A percentile compares a stretch with the other conserved stretches of the same genome.
Evolutionary conservation across 345 rosid species (phyloP).

Genomic region (Boechera retrofracta): DNA sequence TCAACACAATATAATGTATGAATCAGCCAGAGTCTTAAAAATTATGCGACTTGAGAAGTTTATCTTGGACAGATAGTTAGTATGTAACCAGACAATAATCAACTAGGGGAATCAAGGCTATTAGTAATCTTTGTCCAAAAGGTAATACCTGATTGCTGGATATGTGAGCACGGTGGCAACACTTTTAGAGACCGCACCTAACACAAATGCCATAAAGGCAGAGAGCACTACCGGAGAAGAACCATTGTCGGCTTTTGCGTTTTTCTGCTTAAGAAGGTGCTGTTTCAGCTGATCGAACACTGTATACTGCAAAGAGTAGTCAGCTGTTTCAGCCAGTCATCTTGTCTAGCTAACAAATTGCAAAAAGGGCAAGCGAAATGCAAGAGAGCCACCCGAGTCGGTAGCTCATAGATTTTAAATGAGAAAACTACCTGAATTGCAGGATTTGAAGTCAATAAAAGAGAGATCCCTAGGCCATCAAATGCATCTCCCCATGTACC

Average conservation of each 20-base stretch:
- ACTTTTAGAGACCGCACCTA: constrained; percentile 89
- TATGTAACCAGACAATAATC: neutral
- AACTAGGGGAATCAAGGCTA: neutral
- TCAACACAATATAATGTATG: neutral
- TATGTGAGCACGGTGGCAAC: constrained; percentile 79
- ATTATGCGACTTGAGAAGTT: neutral
- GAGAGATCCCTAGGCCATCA: constrained; percentile 92
- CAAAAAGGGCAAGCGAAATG: neutral
- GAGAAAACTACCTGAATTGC: constrained; percentile 72
- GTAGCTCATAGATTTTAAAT: neutral
- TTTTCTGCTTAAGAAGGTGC: constrained; percentile 51
- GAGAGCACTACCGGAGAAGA: constrained; percentile 63
- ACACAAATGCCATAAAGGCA: constrained; percentile 72
- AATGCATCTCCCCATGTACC: constrained; percentile 74
- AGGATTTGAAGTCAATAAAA: constrained; percentile 87
- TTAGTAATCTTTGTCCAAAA: neutral
- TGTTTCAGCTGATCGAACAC: constrained; percentile 91
- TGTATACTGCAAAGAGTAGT: constrained; percentile 64
- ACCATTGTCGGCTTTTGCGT: constrained; percentile 43
- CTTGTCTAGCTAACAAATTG: neutral
- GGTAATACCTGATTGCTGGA: constrained; percentile 79
- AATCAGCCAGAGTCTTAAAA: neutral
- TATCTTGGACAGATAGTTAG: neutral
- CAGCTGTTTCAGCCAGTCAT: constrained; percentile 4
- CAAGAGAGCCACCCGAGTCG: neutral